Evolutionary conservation across 75 land plant genomes (phyloP).

Genomic region (Larix kaempferi): DNA sequence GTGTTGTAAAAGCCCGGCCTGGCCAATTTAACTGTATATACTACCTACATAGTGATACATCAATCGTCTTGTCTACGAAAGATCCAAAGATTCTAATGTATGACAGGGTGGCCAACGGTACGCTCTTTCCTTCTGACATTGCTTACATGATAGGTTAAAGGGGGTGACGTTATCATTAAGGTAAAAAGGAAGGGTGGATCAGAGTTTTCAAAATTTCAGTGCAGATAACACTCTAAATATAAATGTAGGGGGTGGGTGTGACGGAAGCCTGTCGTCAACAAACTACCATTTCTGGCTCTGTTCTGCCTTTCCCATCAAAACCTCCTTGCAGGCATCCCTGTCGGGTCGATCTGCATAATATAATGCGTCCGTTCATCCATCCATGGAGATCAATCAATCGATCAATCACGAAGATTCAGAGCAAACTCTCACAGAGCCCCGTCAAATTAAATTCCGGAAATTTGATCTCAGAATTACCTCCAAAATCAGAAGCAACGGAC

Average conservation of each 20-base stretch:
- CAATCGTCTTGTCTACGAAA: background rate
- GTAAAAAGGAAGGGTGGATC: background rate
- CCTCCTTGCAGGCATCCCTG: background rate
- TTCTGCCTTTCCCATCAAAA: constrained; percentile 1
- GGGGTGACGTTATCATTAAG: background rate
- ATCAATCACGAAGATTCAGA: too few species aligned
- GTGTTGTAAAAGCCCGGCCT: background rate
- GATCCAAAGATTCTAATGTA: background rate
- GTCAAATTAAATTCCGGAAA: too few species aligned
- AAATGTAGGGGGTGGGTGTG: background rate
- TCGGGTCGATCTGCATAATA: constrained; percentile 7
- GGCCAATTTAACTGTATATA: too few species aligned
- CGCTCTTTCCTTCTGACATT: constrained; percentile 2
- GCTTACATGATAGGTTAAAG: constrained; percentile 3
- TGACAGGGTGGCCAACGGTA: constrained; percentile 7
- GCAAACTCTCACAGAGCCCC: too few species aligned
- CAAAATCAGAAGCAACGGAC: too few species aligned
- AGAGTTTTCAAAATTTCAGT: background rate
- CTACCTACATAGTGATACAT: background rate
- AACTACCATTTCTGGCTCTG: background rate
- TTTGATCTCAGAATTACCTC: too few species aligned
- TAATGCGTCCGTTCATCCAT: background rate
- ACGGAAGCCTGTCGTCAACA: constrained; percentile 6
- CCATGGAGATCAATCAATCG: background rate
- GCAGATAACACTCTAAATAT: constrained; percentile 1